Percentiles rank a stretch among this genome's conserved stretches.
These are phyloP conservation scores for Cryphonectria nitschkei DNA, from an alignment of 2,329 filamentous ascomycete genomes.

Conservation along the genomic window DNA sequence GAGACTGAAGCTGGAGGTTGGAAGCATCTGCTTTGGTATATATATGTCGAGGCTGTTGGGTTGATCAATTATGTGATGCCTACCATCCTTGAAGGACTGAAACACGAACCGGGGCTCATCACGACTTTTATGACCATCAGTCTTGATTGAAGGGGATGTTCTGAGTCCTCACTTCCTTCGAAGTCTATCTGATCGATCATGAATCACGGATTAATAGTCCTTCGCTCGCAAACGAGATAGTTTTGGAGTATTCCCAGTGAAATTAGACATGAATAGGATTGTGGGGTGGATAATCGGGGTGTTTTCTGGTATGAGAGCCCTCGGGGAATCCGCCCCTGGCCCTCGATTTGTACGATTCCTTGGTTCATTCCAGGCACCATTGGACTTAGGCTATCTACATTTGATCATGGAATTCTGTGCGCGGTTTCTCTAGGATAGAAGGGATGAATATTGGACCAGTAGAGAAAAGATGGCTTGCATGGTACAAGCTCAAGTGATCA, in stretches of 20 bases:
- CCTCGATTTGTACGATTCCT: neutral
- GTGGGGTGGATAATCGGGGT: neutral
- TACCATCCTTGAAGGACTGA: neutral
- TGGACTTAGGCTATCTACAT: neutral
- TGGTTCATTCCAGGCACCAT: neutral
- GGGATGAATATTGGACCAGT: neutral
- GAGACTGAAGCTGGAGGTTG: too few relatives aligned
- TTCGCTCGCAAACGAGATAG: neutral
- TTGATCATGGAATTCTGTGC: neutral
- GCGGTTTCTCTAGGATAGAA: neutral
- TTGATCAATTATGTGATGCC: neutral
- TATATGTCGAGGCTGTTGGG: neutral
- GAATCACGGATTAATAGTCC: neutral
- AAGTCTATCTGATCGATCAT: neutral
- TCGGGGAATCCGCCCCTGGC: neutral
- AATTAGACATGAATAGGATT: neutral
- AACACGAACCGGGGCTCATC: neutral
- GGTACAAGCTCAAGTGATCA: neutral
- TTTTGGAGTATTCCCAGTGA: neutral
- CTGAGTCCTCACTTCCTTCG: neutral
- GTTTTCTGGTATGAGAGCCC: neutral
- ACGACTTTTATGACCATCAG: neutral
- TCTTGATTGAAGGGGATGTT: neutral
- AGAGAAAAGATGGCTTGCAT: neutral
- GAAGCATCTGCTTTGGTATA: neutral